Percentiles rank a stretch among this genome's conserved stretches.
Conservation (phyloP, 257 asterid species). For the Plantago elongata region DNA sequence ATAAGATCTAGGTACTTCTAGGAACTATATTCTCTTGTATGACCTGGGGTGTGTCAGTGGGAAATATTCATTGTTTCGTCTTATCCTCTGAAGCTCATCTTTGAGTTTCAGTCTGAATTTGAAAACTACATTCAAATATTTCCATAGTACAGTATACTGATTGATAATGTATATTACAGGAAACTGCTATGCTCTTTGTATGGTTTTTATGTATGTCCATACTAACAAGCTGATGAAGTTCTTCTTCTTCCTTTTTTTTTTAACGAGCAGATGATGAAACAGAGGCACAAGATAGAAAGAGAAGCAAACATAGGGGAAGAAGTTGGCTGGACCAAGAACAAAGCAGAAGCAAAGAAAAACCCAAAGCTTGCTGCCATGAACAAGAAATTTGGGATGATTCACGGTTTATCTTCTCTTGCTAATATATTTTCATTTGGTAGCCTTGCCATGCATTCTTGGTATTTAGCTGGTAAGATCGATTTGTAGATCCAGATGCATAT, state of each 20-base stretch:
- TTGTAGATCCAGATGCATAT: conserved; percentile 35
- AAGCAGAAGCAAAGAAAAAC: conserved; percentile 73
- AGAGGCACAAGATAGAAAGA: conserved; percentile 92
- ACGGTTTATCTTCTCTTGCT: conserved; percentile 94
- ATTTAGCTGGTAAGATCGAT: conserved; percentile 72
- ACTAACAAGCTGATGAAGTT: no score
- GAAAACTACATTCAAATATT: neutral
- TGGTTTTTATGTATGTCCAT: no score
- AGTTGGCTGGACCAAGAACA: conserved; percentile 92
- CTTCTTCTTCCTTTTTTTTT: neutral
- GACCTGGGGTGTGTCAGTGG: neutral
- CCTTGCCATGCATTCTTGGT: conserved; percentile 97
- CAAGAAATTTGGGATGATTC: conserved; percentile 98
- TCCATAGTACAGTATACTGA: no score
- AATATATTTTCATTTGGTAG: conserved; percentile 81
- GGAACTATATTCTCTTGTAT: no score
- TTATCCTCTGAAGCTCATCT: neutral
- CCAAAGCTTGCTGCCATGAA: conserved; percentile 94
- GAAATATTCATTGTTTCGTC: neutral
- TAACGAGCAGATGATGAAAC: conserved; percentile 83
- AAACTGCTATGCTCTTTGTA: no score
- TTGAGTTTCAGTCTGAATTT: neutral
- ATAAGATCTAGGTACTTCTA: no score
- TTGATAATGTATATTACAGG: no score
- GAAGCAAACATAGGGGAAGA: conserved; percentile 86